Base-by-base conservation (phyloP, 148 eudicot genomes). In the Camellia sinensis region DNA sequence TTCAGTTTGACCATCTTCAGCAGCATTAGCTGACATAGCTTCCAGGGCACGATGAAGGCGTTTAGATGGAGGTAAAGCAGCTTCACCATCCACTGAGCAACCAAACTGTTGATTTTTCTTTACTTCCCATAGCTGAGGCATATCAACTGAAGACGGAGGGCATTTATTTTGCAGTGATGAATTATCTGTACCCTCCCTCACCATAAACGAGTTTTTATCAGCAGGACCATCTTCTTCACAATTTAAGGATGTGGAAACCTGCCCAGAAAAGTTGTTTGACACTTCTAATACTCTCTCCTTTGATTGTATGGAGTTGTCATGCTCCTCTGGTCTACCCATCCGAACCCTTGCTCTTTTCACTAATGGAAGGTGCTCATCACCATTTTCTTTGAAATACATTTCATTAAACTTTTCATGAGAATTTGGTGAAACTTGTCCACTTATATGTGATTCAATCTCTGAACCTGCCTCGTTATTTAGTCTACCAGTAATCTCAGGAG, bases 21-120 rank as follows among this genome's bases (percentile, higher is more conserved):
- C 94, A 83, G 87, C 95, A 90, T 96, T 90, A 77, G 98, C 99
- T 79, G 98, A 93, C 99, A 96, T 96, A 19, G 98, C 99, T 86
- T 94, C 98, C 84, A 96, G 80, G 75, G 99, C 99, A 75, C 99
- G 92, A 81, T 93, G 95, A 21, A 96, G 92, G 70, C 99, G 98
- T 86, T 96, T 96, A 7, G 95, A 93, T 66, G 98, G 99, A 70
- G 99, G 99, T 85, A 96, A 85, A 71, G 95, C 94, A 86, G 99
- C 94, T 86, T 96, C 99, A 81, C 87, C 98, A 81, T 93, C 95
- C 74, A 87, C 84, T 73, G 85, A 87, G 82, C 88, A 65, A 76
- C 84, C 85, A 71, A 80, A 63, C 0, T 85, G 84, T 57, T 82
- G 89, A 22, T 78, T 85, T 84, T 80, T 83, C 82, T 83, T 89